Conservation (phyloP, 805 yeast species). For the Cyberlindnera meyerae region DNA sequence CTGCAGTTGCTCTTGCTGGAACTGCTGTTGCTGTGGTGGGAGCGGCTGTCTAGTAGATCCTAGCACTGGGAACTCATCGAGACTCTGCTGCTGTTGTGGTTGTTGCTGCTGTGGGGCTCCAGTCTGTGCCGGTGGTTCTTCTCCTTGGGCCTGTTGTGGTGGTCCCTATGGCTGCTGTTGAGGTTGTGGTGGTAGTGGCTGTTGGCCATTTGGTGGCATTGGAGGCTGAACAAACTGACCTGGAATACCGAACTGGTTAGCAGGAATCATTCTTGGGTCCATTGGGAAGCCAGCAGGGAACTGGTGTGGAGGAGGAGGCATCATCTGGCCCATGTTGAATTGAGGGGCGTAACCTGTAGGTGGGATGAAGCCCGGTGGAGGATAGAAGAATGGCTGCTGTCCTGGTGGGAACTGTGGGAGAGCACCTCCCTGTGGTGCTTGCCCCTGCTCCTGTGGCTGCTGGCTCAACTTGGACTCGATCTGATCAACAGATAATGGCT, state of each 20-base stretch:
- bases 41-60: slow-evolving; percentile 34
- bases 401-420: slow-evolving; percentile 11
- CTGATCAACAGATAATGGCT: slow-evolving; percentile 69
- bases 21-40: slow-evolving; percentile 6
- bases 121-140: neutral
- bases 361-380: slow-evolving; percentile 16
- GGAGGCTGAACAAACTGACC: slow-evolving; percentile 16
- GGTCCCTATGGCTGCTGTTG: slow-evolving; percentile 16
- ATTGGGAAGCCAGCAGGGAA: slow-evolving; percentile 6
- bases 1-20: slow-evolving; percentile 8
- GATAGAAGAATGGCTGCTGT: slow-evolving; percentile 15
- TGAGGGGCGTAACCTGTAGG: slow-evolving; percentile 22
- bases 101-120: slow-evolving; percentile 23
- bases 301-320: slow-evolving; percentile 16
- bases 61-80: slow-evolving; percentile 48
- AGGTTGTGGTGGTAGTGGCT: slow-evolving; percentile 9
- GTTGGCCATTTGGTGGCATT: slow-evolving; percentile 20
- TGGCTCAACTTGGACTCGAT: slow-evolving; percentile 59
- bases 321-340: slow-evolving; percentile 21
- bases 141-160: slow-evolving; percentile 12
- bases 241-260: slow-evolving; percentile 20
- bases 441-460: slow-evolving; percentile 20
- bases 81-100: slow-evolving; percentile 4
- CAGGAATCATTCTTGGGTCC: slow-evolving; percentile 11
- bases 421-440: slow-evolving; percentile 7